phyloP scores from a whole-genome alignment of 2,329 filamentous ascomycete species.

The Alternaria panax region DNA sequence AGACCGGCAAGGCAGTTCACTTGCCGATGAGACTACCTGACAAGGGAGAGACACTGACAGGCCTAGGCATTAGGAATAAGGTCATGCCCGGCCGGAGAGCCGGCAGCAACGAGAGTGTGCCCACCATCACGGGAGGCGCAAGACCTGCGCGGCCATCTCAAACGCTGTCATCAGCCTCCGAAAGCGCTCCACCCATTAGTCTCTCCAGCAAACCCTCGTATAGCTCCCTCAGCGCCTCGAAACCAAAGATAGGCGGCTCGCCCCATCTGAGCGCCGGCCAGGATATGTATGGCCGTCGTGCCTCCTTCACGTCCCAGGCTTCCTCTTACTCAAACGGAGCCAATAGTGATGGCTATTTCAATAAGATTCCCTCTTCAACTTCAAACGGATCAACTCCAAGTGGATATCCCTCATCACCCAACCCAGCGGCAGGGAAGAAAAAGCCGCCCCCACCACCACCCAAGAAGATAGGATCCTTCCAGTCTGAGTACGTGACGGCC shows the following conservation, averaged over 20 bases:
- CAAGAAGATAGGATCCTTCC: conserved; percentile 62
- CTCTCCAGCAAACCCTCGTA: conserved; percentile 47
- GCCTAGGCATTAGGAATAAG: conserved; percentile 57
- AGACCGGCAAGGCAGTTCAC: conserved; percentile 71
- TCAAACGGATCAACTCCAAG: conserved; percentile 37
- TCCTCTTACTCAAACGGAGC: conserved; percentile 40
- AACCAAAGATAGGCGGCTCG: conserved; percentile 45
- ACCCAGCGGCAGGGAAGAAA: conserved; percentile 66
- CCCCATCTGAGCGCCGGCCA: conserved; percentile 43
- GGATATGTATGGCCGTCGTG: conserved; percentile 39
- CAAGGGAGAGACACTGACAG: conserved; percentile 55
- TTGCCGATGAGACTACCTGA: conserved; percentile 61
- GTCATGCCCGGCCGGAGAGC: conserved; percentile 41
- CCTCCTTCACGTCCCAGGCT: conserved; percentile 43
- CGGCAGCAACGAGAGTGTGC: conserved; percentile 48
- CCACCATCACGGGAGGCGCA: conserved; percentile 30
- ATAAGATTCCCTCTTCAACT: conserved; percentile 54
- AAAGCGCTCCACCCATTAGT: conserved; percentile 41
- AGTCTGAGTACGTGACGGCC: conserved; percentile 70
- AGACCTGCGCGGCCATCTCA: conserved; percentile 38
- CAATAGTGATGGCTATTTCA: conserved; percentile 47
- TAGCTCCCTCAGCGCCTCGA: conserved; percentile 43
- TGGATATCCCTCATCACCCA: conserved; percentile 46
- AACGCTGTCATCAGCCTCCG: conserved; percentile 33
- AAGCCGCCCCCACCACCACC: conserved; percentile 75